These are phyloP conservation scores for Yarrowia hollandica DNA, from an alignment of 805 yeast species.

Conservation along the genomic window DNA sequence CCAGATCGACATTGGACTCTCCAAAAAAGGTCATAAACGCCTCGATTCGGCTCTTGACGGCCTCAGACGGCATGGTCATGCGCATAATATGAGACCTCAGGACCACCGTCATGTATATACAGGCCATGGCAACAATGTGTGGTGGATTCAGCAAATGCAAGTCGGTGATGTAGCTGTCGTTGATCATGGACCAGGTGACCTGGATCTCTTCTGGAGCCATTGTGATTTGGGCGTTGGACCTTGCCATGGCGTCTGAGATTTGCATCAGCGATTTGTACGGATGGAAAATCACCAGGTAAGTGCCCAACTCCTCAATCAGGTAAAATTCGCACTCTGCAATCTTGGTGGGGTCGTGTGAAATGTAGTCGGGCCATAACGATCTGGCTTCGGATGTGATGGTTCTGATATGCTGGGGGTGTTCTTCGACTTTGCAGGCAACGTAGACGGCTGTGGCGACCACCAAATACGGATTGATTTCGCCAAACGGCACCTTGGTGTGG, in stretches of 20 bases:
- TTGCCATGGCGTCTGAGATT: slow-evolving; percentile 53
- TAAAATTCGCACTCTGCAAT: slow-evolving; percentile 96
- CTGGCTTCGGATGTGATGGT: slow-evolving; percentile 81
- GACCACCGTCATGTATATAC: slow-evolving; percentile 76
- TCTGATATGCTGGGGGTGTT: slow-evolving; percentile 90
- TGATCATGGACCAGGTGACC: slow-evolving; percentile 83
- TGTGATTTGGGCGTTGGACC: slow-evolving; percentile 46
- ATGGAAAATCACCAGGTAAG: slow-evolving; percentile 45
- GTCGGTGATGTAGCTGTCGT: slow-evolving; percentile 88
- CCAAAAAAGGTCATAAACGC: slow-evolving; percentile 67
- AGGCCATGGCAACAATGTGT: slow-evolving; percentile 77
- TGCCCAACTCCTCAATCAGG: slow-evolving; percentile 74
- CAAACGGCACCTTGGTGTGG: slow-evolving; percentile 65
- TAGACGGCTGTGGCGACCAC: slow-evolving; percentile 83
- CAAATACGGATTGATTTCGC: slow-evolving; percentile 80
- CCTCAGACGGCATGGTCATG: slow-evolving; percentile 41
- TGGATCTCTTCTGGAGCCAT: slow-evolving; percentile 61
- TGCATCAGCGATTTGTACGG: slow-evolving; percentile 45
- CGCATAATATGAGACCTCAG: slow-evolving; percentile 44
- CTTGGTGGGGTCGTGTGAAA: slow-evolving; percentile 87
- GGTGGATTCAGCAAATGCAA: slow-evolving; percentile 83
- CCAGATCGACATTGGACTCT: slow-evolving; percentile 71
- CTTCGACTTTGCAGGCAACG: slow-evolving; percentile 91
- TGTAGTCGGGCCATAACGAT: slow-evolving; percentile 90
- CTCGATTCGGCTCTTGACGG: slow-evolving; percentile 50